Base-by-base conservation (phyloP, 1,284 basidiomycete species). In the Omphalotus olearius region DNA sequence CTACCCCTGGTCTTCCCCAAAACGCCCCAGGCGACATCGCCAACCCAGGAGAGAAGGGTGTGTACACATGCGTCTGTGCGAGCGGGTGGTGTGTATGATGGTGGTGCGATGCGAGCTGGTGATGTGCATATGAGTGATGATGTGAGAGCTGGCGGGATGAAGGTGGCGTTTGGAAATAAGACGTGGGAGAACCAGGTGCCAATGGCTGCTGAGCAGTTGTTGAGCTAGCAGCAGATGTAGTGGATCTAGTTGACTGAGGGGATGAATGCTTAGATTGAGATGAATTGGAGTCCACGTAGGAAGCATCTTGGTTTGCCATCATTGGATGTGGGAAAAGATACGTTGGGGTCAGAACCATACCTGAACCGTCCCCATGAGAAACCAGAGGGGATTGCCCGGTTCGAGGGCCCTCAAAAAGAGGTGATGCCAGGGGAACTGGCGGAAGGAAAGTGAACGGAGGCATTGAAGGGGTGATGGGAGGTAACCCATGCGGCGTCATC, bases 381-480 rank as follows among this genome's bases (percentile, higher is more conserved):
- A 23, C 30, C 33, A 46, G 33, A 11, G 33, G 36, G 3, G 45
- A 23, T n/a, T 47, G 46, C 4, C n/a, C 4, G 28, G 14, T 38
- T 9, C 23, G 41, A 23, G 40, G 30, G 7, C 18, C 16, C 35
- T 50, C 43, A 11, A 30, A 40, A 35, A 48, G 36, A 6, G 56
- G 53, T n/a, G 56, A 55, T 16, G 50, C 51, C 33, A 50, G 26
- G 20, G 53, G 51, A 10, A 52, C 42, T 1, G 80, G 78, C 38
- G 76, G 74, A 37, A 79, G 68, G 65, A 88, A 88, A 18, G 76
- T 80, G 67, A 89, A 90, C 9, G 83, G 76, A 5, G 86, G 86
- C 87, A 90, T 90, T 57, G 82, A 83, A 1, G 86, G 86, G 23
- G 87, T 90, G 50, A 90, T 86, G 1, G 85, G 84, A 17, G 85